These are phyloP conservation scores for Alternaria tenuissima DNA, from an alignment of 2,329 filamentous ascomycete species.

Conservation along the genomic window DNA sequence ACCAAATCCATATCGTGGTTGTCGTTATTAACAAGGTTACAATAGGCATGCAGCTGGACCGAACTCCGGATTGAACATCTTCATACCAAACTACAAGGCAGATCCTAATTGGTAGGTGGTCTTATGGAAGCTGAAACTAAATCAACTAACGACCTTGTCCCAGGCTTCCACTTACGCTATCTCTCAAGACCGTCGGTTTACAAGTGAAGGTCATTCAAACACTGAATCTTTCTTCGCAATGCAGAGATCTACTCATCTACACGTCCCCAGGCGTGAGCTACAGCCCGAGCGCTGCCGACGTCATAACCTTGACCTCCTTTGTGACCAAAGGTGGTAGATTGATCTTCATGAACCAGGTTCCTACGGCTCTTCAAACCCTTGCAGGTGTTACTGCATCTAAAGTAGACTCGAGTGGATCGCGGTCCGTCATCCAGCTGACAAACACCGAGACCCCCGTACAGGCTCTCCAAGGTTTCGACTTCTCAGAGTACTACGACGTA, in stretches of 20 bases:
- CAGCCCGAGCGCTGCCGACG: conserved; percentile 11
- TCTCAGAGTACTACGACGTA: conserved; percentile 9
- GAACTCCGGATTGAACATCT: conserved; percentile 11
- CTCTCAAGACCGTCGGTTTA: conserved; percentile 14
- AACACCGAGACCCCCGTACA: conserved; percentile 8
- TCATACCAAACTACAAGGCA: conserved; percentile 8
- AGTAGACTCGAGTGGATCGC: conserved; percentile 7
- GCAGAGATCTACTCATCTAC: conserved; percentile 12
- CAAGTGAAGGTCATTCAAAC: conserved; percentile 14
- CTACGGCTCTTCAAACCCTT: conserved; percentile 8
- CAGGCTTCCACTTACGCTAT: conserved; percentile 10
- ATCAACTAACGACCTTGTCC: not conserved
- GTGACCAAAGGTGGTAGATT: conserved; percentile 11
- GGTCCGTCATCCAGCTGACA: conserved; percentile 11
- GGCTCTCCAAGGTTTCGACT: conserved; percentile 13
- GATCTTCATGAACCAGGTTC: conserved; percentile 18
- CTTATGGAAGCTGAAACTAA: not conserved
- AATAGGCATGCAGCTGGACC: conserved; percentile 10
- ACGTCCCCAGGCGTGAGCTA: conserved; percentile 13
- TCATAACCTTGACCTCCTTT: conserved; percentile 8
- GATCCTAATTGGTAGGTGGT: conserved; percentile 13
- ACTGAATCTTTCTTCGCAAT: conserved; percentile 10
- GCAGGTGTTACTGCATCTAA: conserved; percentile 13
- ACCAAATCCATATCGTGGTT: not conserved
- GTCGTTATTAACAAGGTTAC: not conserved